phyloP scores from a whole-genome alignment of 345 rosid species.

The Populus tremula region DNA sequence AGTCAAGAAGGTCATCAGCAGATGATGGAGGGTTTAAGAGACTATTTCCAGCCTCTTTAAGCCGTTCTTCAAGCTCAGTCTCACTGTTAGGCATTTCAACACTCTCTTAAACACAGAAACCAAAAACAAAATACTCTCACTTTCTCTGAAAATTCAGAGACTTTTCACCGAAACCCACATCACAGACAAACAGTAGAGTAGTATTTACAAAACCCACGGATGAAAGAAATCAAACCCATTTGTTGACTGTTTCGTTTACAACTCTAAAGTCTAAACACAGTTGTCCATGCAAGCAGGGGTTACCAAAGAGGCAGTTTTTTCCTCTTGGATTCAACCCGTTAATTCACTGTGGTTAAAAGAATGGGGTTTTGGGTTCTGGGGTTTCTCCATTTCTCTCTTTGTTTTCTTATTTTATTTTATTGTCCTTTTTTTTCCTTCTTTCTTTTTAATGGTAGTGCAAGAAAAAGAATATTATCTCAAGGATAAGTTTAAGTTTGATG shows the following conservation, averaged over 20 bases:
- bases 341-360: background rate
- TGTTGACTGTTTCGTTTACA: background rate
- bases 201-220: background rate
- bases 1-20: constrained; percentile 40
- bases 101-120: constrained; percentile 24
- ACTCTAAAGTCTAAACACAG: background rate
- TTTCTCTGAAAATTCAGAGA: background rate
- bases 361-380: background rate
- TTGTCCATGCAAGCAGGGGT: constrained; percentile 15
- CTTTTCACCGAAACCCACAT: background rate
- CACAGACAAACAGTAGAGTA: background rate
- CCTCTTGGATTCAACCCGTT: background rate
- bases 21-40: constrained; percentile 54
- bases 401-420: background rate
- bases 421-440: background rate
- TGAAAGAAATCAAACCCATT: background rate
- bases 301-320: background rate
- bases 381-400: background rate
- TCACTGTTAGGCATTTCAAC: constrained; percentile 42
- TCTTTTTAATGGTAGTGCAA: background rate
- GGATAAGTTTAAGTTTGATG: no score
- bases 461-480: background rate
- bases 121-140: constrained; percentile 23
- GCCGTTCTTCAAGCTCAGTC: constrained; percentile 40
- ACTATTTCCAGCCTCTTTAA: constrained; percentile 49